Base-by-base conservation (phyloP, 441 rosid species). In the Populus hybrid region DNA sequence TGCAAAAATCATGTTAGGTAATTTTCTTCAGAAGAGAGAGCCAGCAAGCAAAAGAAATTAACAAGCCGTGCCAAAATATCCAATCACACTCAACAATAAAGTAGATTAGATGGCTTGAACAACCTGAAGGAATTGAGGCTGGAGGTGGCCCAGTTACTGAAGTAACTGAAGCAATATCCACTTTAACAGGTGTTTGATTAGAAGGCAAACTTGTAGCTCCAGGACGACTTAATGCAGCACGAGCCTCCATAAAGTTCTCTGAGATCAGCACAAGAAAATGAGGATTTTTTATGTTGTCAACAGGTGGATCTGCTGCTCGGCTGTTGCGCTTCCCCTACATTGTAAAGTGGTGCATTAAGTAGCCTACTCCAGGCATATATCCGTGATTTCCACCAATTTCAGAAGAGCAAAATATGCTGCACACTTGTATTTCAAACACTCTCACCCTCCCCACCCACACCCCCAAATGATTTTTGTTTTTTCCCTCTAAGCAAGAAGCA, bases 161-260 rank as follows among this genome's bases (percentile, higher is more conserved):
- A 84, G 87, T 84, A 79, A 86, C 86, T 76, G 92, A 83, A 86
- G 93, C 73, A 81, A 91, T 88, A 89, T 92, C 99, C 90, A 89
- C 79, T 84, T 96, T 96, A 50, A 93, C 86, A 67, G 98, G 89
- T 86, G 91, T 88, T 81, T 85, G 97, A 80, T 82, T 93, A 70
- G 92, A 72, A 75, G 92, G 79, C 86, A 94, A 81, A 88, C 81
- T 89, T 74, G 94, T 61, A 79, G 81, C 84, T 83, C 94, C 94
- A 75, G 94, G 81, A 79, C 86, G 88, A 87, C 93, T 91, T 81
- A 96, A 87, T 86, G 97, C 91, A 82, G 92, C 86, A 80, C 93
- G 87, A 69, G 98, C 99, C 88, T 94, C 99, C 89, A 91, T 83
- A 86, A 96, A 96, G 79, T 84, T 91, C 78, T 93, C 98, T 28